Percentiles rank a stretch among this genome's conserved stretches.
Conservation (phyloP, 1,139 yeast species). For the Hyphopichia burtonii region DNA sequence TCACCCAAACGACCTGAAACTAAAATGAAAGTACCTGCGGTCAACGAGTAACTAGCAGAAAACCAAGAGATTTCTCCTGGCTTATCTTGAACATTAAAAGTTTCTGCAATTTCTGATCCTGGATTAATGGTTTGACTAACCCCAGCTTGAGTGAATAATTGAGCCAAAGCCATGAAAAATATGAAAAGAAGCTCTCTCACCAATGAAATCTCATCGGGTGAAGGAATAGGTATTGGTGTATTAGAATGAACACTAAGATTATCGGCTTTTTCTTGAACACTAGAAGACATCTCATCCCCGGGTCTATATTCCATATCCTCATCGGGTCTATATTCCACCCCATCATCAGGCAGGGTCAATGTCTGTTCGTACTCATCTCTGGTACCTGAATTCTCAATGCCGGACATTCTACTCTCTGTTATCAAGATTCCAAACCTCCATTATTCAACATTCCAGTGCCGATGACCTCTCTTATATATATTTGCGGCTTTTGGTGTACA, state of each 20-base stretch:
- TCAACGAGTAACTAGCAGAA: slow-evolving; percentile 55
- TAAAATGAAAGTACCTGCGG: slow-evolving; percentile 63
- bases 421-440: no score
- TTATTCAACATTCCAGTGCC: no score
- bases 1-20: slow-evolving; percentile 67
- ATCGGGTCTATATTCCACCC: no score
- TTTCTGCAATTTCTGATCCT: slow-evolving; percentile 30
- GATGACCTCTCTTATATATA: no score
- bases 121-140: slow-evolving; percentile 47
- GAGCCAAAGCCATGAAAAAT: slow-evolving; percentile 37
- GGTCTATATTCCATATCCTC: no score
- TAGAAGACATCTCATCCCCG: no score
- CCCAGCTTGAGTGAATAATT: slow-evolving; percentile 50
- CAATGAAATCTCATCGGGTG: slow-evolving; percentile 16
- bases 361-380: not conserved
- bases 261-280: not conserved
- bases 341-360: no score
- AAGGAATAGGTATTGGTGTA: slow-evolving; percentile 9
- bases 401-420: no score
- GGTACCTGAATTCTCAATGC: no score
- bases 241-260: not conserved
- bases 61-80: slow-evolving; percentile 58
- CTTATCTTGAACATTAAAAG: slow-evolving; percentile 31
- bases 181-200: slow-evolving; percentile 21
- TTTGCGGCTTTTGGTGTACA: no score